Evolutionary conservation across 345 rosid genomes (phyloP), one percentile per base, ranked within the genome.

Genomic region (Geranium rotundifolium): DNA sequence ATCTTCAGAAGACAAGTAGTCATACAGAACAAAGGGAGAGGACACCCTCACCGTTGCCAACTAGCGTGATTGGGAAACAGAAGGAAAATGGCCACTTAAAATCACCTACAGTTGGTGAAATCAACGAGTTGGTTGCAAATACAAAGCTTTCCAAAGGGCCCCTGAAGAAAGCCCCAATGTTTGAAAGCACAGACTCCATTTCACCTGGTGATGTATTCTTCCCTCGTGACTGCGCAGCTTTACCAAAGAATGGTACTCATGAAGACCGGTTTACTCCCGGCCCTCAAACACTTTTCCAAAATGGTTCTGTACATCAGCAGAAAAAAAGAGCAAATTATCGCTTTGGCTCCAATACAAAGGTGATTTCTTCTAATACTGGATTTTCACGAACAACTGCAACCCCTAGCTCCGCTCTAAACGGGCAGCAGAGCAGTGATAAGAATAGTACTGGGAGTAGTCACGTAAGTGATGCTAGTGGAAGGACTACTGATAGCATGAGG

Each of bases 151-250:
- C 70, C 16, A 66, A 62, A 64, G 69, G 55, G 50, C 71, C 77
- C 4, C 5, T 4, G 29, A 17, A 20, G 15, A 49, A 50, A 18
- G 62, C 63, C 18, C 56, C 62, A 7, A 59, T 58, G 54, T 69
- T 77, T 46, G 82, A 82, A 58, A 84, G 80, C 73, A 72, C 76
- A 0, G 89, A 82, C 13, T 79, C 89, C 49, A 78, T 79, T 31
- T 71, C 82, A 54, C 79, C 81, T 1, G 84, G 84, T 7, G 84
- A 84, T 52, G 82, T 82, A 68, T 86, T 86, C 75, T 83, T 83
- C 59, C 82, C 87, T 46, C 80, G 67, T 0, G 78, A 82, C 20
- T 57, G 46, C 17, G 60, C 27, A 70, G 50, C 54, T 57, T 50
- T 72, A 72, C 69, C 27, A 23, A 72, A 70, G 61, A 63, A 50